Evolutionary conservation across 2,329 filamentous ascomycete genomes (phyloP).

Genomic region (Xylariaceae sp.): DNA sequence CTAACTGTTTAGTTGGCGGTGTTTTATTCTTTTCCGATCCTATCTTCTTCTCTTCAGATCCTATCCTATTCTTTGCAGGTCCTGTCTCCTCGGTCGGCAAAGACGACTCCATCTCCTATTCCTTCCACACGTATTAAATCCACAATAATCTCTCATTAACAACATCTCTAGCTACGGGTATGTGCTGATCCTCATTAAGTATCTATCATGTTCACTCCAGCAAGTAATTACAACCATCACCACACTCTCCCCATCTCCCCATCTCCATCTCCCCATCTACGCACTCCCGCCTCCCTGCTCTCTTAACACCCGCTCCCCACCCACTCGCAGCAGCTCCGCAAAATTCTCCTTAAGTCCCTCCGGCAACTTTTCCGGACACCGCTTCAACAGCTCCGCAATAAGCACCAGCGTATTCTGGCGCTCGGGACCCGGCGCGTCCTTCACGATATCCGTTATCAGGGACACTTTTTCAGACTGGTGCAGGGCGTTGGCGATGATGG

Average conservation of each 20-base stretch:
- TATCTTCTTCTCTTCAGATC: not conserved
- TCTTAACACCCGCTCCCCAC: conserved; percentile 35
- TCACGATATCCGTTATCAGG: conserved; percentile 45
- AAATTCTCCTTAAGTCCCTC: conserved; percentile 38
- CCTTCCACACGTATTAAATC: too few relatives aligned
- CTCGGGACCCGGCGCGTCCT: conserved; percentile 46
- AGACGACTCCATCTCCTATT: too few relatives aligned
- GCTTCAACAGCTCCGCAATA: conserved; percentile 49
- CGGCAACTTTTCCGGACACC: conserved; percentile 38
- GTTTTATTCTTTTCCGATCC: not conserved
- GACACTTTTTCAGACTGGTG: conserved; percentile 39
- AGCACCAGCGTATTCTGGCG: conserved; percentile 58
- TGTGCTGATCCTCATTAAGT: not conserved
- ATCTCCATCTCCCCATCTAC: not conserved
- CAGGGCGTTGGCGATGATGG: conserved; percentile 41
- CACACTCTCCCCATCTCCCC: not conserved
- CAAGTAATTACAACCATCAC: too few relatives aligned
- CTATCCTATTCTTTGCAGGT: too few relatives aligned
- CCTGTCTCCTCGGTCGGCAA: not conserved
- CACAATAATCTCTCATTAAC: too few relatives aligned
- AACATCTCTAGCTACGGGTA: not conserved
- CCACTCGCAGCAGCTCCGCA: conserved; percentile 45
- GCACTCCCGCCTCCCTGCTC: not conserved
- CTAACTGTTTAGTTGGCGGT: not conserved
- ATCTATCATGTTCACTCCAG: too few relatives aligned